These are phyloP conservation scores for Acacia concinna DNA, from an alignment of 331 rosid genomes.

Conservation along the genomic window DNA sequence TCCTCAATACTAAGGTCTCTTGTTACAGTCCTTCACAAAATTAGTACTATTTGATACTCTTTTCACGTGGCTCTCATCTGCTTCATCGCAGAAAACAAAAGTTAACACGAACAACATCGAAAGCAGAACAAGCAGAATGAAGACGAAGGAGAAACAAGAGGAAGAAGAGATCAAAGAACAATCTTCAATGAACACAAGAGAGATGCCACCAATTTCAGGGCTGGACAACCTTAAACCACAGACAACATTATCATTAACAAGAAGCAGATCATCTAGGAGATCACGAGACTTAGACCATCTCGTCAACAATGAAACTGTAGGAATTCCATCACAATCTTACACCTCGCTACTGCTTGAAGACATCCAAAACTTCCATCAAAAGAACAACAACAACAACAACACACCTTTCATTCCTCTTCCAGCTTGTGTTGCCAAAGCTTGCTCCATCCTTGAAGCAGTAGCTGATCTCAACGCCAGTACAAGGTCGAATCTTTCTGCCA, in stretches of 20 bases:
- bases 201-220: conserved; percentile 30
- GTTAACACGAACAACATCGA: conserved; percentile 31
- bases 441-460: conserved; percentile 90
- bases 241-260: conserved; percentile 42
- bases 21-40: background rate
- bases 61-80: too few species aligned
- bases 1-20: background rate
- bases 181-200: conserved; percentile 32
- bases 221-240: conserved; percentile 53
- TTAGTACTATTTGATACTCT: too few species aligned
- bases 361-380: conserved; percentile 91
- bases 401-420: conserved; percentile 69
- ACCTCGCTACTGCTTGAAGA: conserved; percentile 76
- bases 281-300: conserved; percentile 67
- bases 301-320: conserved; percentile 46
- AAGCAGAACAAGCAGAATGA: conserved; percentile 36
- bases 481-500: conserved; percentile 35
- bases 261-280: conserved; percentile 78
- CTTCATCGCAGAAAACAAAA: conserved; percentile 76
- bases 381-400: conserved; percentile 41
- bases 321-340: conserved; percentile 62
- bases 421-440: conserved; percentile 83
- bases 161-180: conserved; percentile 43
- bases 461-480: conserved; percentile 80
- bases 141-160: conserved; percentile 37